Evolutionary conservation across 1,284 basidiomycete species (phyloP), one percentile per base, ranked within the genome.

Genomic region (Leucoagaricus sp.): DNA sequence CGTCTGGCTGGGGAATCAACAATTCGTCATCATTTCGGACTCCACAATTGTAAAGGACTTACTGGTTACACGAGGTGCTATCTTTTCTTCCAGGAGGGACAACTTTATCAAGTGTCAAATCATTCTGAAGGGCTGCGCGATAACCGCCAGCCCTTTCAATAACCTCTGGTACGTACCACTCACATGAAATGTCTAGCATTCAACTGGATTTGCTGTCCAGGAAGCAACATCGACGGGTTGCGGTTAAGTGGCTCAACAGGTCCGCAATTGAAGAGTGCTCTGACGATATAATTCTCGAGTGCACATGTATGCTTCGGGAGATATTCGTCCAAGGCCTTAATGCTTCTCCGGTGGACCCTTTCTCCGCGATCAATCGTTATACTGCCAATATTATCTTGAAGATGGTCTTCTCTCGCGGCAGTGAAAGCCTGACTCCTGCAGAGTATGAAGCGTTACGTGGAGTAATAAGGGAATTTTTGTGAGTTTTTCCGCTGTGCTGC

Each of bases 111-210:
- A 75, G 60, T 69, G 66, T 10, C 67, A 73, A 56, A 71, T 67
- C 8, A 70, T 75, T 44, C 70, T 75, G 44, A 65, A 63, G 6
- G 69, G 69, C 2, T 65, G 72, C 1, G 74, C 66, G 21, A 72
- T 76, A 46, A 77, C 76, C 7, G 72, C 73, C 6, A 71, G 73
- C 3, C 72, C 70, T 4, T 76, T 77, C 60, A 73, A 72, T 55
- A 72, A 76, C 50, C 63, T 61, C 55, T 78, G 75, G 75, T 73
- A 57, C 9, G 9, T 40, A 12, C 34, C 23, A n/a, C n/a, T 19
- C 48, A n/a, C 12, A 26, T 15, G 9, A 38, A 36, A 38, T 38
- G n/a, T n/a, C n/a, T n/a, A n/a, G n/a, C n/a, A n/a, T n/a, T n/a
- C n/a, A n/a, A n/a, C n/a, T n/a, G n/a, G n/a, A n/a, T n/a, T n/a